These are phyloP conservation scores for Boletus smithii DNA, from an alignment of 1,284 basidiomycete species.

Conservation along the genomic window DNA sequence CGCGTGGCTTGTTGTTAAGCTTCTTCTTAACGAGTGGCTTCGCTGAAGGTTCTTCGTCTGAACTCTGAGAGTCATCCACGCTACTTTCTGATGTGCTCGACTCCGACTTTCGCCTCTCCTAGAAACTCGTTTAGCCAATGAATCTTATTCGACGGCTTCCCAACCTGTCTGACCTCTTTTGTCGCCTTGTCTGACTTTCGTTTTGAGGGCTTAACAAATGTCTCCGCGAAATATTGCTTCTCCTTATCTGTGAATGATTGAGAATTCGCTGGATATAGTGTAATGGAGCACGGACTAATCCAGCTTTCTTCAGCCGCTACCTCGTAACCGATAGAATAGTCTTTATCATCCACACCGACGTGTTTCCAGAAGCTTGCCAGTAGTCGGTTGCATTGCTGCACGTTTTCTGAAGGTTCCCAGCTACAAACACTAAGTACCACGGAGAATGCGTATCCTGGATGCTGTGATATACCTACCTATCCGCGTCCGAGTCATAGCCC, in stretches of 20 bases:
- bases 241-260: slow-evolving; percentile 34
- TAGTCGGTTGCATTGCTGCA: slow-evolving; percentile 51
- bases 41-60: slow-evolving; percentile 3
- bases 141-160: neutral
- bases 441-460: neutral
- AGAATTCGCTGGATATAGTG: neutral
- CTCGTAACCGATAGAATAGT: slow-evolving; percentile 46
- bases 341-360: slow-evolving; percentile 53
- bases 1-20: slow-evolving; percentile 4
- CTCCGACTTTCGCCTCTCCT: slow-evolving; percentile 20
- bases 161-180: slow-evolving; percentile 12
- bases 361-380: slow-evolving; percentile 61
- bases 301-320: slow-evolving; percentile 42
- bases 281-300: slow-evolving; percentile 43
- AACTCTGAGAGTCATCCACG: slow-evolving; percentile 8
- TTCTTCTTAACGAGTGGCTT: slow-evolving; percentile 2
- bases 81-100: slow-evolving; percentile 14
- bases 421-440: slow-evolving; percentile 34
- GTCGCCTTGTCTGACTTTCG: slow-evolving; percentile 24
- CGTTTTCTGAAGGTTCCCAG: slow-evolving; percentile 63
- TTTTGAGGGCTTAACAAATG: slow-evolving; percentile 36
- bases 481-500: slow-evolving; percentile 46
- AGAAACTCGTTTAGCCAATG: slow-evolving; percentile 9
- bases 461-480: slow-evolving; percentile 38
- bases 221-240: slow-evolving; percentile 42